A percentile compares a stretch with the other conserved stretches of the same genome.
Evolutionary conservation across 1,139 yeast species (phyloP).

Genomic region (Trichomonascaceae sp.): DNA sequence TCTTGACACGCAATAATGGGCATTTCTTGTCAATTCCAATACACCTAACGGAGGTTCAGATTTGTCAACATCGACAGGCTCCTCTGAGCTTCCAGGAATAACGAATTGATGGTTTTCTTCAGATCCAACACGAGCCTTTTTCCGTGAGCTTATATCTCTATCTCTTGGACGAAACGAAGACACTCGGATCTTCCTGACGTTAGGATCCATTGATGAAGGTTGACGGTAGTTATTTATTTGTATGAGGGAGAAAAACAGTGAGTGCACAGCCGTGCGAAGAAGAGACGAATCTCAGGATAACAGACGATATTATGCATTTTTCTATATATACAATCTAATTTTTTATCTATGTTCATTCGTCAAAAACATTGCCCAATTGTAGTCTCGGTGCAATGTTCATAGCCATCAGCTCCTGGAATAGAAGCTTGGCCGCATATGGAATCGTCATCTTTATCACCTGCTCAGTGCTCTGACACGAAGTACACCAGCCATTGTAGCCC

Average conservation of each 20-base stretch:
- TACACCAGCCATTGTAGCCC: constrained; percentile 98
- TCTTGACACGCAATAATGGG: constrained; percentile 53
- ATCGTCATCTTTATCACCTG: constrained; percentile 87
- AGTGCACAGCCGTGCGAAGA: too few relatives aligned
- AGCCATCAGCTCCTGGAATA: constrained; percentile 91
- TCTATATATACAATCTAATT: neutral
- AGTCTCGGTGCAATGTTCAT: constrained; percentile 98
- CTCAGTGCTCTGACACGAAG: constrained; percentile 86
- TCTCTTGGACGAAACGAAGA: neutral
- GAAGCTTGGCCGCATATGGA: constrained; percentile 93
- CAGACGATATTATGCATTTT: neutral
- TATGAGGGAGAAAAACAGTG: neutral
- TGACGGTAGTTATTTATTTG: neutral
- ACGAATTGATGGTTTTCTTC: neutral
- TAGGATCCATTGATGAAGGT: neutral
- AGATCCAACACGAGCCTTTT: neutral
- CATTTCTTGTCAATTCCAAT: constrained; percentile 54
- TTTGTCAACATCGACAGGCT: neutral
- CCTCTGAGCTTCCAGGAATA: neutral
- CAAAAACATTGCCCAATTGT: constrained; percentile 72
- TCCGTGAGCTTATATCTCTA: neutral
- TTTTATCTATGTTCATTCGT: too few relatives aligned
- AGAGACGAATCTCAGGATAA: too few relatives aligned
- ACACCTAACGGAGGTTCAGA: constrained; percentile 21
- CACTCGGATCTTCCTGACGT: neutral